Evolutionary conservation across 257 asterid species (phyloP), one percentile per base, ranked within the genome.

Genomic region (Scutellaria barbata): DNA sequence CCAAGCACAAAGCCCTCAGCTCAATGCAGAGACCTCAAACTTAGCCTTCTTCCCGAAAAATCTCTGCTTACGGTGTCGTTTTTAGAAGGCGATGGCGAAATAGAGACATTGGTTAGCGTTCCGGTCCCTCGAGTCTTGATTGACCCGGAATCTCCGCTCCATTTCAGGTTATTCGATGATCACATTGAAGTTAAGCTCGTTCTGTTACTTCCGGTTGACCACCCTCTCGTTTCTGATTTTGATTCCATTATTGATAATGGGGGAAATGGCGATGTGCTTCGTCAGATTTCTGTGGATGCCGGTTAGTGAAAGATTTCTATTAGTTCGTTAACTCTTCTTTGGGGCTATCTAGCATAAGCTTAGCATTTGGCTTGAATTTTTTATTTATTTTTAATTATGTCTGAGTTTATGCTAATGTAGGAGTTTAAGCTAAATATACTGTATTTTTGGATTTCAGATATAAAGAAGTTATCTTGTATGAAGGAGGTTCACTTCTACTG

Each of bases 401-500:
- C 25, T 54, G 20, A 5, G 13, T 42, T 48, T 48, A 41, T 41
- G 25, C 45, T 17, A n/a, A 3, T 7, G 8, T 71, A 14, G 50
- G 25, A 9, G n/a, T 17, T 42, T 48, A n/a, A 63, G 35, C 35
- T 30, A 30, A 30, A 30, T 30, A 30, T 30, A 30, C 35, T 30
- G 35, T 61, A 43, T 48, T 74, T 70, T 55, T 46, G 7, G 8
- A 66, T 70, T 74, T 71, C 76, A 94, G 99, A 94, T 81, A 14
- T 88, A 50, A 83, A 83, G 85, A 80, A 77, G 62, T 75, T 94
- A 65, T 89, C 95, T 50, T 73, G 88, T 55, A 72, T 75, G 86
- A 79, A 85, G 81, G 96, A 85, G 81, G 93, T 87, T 66, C 78
- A 82, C 75, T 86, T 91, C 81, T 91, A 89, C 96, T 94, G 99